phyloP scores from a whole-genome alignment of 2,329 filamentous ascomycete species.

The Aspergillus phoenicis region DNA sequence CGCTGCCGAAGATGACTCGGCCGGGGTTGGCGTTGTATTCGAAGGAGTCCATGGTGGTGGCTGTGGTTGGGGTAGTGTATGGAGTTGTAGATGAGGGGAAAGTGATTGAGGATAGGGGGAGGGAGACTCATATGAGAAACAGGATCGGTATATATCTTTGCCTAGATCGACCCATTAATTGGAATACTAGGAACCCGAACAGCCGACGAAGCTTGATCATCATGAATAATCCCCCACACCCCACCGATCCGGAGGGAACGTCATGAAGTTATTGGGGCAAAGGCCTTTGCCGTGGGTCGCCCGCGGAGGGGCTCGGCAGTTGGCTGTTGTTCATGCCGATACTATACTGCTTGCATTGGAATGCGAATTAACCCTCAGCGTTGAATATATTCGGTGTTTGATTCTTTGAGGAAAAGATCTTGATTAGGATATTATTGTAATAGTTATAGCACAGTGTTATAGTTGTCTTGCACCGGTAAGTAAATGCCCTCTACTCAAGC shows the following conservation, averaged over 20 bases:
- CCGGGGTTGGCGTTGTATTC: slow-evolving; percentile 58
- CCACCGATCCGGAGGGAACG: slow-evolving; percentile 17
- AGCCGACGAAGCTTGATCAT: slow-evolving; percentile 23
- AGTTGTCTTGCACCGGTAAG: too few species aligned
- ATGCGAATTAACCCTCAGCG: too few species aligned
- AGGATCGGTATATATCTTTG: not conserved
- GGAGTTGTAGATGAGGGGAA: not conserved
- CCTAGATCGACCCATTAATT: not conserved
- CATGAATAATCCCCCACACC: slow-evolving; percentile 31
- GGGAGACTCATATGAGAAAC: not conserved
- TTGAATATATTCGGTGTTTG: too few species aligned
- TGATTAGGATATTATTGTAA: too few species aligned
- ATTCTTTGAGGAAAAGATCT: too few species aligned
- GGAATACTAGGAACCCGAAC: not conserved
- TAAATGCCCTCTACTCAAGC: not conserved
- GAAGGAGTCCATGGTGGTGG: slow-evolving; percentile 53
- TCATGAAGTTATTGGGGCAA: slow-evolving; percentile 22
- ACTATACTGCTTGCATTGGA: not conserved
- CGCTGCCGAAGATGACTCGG: slow-evolving; percentile 60
- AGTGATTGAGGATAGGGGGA: not conserved
- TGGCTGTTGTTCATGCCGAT: not conserved
- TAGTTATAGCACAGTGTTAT: too few species aligned
- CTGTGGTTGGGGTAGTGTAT: not conserved
- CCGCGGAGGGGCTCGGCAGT: slow-evolving; percentile 15
- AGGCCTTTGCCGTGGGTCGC: slow-evolving; percentile 23